Percentiles rank a stretch among this genome's conserved stretches.
These are phyloP conservation scores for Yamadazyma dendronema DNA, from an alignment of 1,139 yeast species.

Conservation along the genomic window DNA sequence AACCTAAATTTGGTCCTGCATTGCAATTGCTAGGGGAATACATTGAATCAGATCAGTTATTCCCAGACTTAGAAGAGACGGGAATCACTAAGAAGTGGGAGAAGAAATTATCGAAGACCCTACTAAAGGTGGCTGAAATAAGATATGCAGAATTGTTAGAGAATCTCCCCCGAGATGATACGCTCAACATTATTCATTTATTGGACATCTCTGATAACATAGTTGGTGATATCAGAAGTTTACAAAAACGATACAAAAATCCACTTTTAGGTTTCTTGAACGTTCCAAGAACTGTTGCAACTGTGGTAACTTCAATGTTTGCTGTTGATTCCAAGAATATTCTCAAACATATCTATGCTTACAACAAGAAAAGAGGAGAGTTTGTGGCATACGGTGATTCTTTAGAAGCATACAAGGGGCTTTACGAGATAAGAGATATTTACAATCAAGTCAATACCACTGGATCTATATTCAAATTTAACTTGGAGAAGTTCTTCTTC, in stretches of 20 bases:
- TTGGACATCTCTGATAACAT: constrained; percentile 59
- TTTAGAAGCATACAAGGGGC: constrained; percentile 54
- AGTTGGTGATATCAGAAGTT: constrained; percentile 45
- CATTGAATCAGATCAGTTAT: constrained; percentile 50
- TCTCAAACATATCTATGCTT: constrained; percentile 52
- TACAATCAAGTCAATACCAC: constrained; percentile 47
- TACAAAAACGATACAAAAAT: constrained; percentile 61
- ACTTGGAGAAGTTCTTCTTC: constrained; percentile 59
- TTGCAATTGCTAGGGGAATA: constrained; percentile 51
- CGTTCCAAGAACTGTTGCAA: constrained; percentile 56
- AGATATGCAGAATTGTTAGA: constrained; percentile 59
- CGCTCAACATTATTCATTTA: constrained; percentile 57
- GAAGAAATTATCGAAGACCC: constrained; percentile 45
- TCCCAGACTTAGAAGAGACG: constrained; percentile 32
- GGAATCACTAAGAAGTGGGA: constrained; percentile 52
- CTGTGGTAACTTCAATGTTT: constrained; percentile 57
- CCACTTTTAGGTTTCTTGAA: constrained; percentile 61
- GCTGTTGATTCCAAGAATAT: constrained; percentile 65
- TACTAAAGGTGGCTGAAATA: constrained; percentile 53
- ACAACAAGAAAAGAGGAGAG: constrained; percentile 34
- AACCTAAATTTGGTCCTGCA: constrained; percentile 63
- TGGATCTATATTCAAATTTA: constrained; percentile 44
- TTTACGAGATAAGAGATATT: constrained; percentile 56
- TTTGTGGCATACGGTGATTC: constrained; percentile 59
- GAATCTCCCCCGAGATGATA: constrained; percentile 63